Conservation (phyloP, 2,329 filamentous ascomycete species). For the Aspergillus candidus region DNA sequence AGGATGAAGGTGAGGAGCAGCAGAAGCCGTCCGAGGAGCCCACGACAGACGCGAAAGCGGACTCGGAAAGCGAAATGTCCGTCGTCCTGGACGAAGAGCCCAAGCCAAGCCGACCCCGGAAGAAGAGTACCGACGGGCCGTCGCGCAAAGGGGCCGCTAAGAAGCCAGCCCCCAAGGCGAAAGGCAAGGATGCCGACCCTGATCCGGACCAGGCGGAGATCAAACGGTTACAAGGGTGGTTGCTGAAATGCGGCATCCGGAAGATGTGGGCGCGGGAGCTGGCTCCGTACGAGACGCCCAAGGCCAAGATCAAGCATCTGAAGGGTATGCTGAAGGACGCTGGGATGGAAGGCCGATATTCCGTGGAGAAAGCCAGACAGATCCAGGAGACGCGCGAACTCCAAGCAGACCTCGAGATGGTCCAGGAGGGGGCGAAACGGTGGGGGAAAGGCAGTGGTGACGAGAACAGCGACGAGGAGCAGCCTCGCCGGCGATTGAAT, state of each 20-base stretch:
- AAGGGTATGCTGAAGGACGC: slow-evolving; percentile 69
- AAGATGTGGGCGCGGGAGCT: slow-evolving; percentile 89
- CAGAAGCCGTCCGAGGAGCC: slow-evolving; percentile 15
- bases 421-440: slow-evolving; percentile 70
- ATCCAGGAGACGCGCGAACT: slow-evolving; percentile 87
- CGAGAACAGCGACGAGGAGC: slow-evolving; percentile 37
- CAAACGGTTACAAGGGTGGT: slow-evolving; percentile 78
- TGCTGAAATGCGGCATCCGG: slow-evolving; percentile 83
- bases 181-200: slow-evolving; percentile 39
- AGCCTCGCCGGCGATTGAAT: slow-evolving; percentile 36
- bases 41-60: slow-evolving; percentile 37
- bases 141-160: slow-evolving; percentile 21
- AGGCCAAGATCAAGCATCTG: slow-evolving; percentile 77
- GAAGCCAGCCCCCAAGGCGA: slow-evolving; percentile 28
- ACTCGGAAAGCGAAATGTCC: slow-evolving; percentile 62
- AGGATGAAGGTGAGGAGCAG: slow-evolving; percentile 7
- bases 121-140: slow-evolving; percentile 24
- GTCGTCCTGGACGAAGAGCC: slow-evolving; percentile 69
- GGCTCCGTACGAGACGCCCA: slow-evolving; percentile 64
- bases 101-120: slow-evolving; percentile 51
- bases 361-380: slow-evolving; percentile 71
- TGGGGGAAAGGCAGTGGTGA: slow-evolving; percentile 59
- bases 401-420: slow-evolving; percentile 73
- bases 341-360: slow-evolving; percentile 87
- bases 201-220: slow-evolving; percentile 70